phyloP scores from a whole-genome alignment of 306 rosid species.

The Neltuma alba region DNA sequence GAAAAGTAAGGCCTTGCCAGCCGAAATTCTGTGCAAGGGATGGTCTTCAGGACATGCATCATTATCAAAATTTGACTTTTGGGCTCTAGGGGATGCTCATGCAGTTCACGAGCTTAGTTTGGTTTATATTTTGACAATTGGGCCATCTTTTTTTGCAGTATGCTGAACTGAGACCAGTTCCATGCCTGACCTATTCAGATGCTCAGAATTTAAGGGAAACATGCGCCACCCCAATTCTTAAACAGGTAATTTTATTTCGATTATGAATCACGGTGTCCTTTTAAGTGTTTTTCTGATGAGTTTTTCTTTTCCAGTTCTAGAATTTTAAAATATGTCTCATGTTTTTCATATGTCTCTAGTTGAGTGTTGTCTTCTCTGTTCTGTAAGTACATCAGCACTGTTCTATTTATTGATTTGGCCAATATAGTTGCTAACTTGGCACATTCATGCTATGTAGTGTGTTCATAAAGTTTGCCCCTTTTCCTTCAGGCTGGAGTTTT shows the following conservation, averaged over 20 bases:
- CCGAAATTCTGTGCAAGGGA: background rate
- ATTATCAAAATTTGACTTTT: background rate
- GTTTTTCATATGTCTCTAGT: background rate
- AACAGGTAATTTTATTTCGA: slow-evolving; percentile 59
- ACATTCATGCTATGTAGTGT: background rate
- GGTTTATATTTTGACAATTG: slow-evolving; percentile 19
- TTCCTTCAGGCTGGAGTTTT: background rate
- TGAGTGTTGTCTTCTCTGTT: slow-evolving; percentile 6
- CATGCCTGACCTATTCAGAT: slow-evolving; percentile 82
- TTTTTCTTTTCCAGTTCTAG: slow-evolving; percentile 12
- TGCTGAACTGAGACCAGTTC: slow-evolving; percentile 98
- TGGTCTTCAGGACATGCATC: background rate
- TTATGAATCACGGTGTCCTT: background rate
- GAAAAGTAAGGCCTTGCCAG: background rate
- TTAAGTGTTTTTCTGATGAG: background rate
- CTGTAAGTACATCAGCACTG: background rate
- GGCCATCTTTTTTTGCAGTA: slow-evolving; percentile 60
- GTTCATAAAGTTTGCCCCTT: background rate
- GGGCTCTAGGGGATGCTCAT: slow-evolving; percentile 15
- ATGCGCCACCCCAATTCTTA: slow-evolving; percentile 84
- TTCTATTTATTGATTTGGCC: background rate
- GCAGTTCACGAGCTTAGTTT: slow-evolving; percentile 6
- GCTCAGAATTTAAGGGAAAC: slow-evolving; percentile 74
- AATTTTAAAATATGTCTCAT: slow-evolving; percentile 6
- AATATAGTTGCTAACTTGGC: background rate